Conservation (phyloP, 768 basidiomycete genomes). For the Pulveroboletus sp. region DNA sequence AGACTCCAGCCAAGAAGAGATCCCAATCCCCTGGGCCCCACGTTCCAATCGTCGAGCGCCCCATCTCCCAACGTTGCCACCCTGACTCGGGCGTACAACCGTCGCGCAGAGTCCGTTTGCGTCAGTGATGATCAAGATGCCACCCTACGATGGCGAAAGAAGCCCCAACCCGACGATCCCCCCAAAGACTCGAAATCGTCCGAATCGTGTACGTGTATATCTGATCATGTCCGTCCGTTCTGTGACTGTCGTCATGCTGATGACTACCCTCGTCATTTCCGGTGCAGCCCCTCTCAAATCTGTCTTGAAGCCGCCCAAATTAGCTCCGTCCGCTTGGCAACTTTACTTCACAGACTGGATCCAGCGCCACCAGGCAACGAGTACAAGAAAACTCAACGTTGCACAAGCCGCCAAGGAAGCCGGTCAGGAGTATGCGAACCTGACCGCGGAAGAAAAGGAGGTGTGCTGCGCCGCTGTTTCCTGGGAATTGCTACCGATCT, state of each 20-base stretch:
- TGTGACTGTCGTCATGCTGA: conserved; percentile 29
- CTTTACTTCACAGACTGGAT: conserved; percentile 96
- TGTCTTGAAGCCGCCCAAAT: conserved; percentile 78
- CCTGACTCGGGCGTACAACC: conserved; percentile 57
- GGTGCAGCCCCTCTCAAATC: conserved; percentile 66
- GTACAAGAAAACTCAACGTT: conserved; percentile 84
- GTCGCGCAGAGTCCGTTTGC: conserved; percentile 62
- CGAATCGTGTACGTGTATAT: conserved; percentile 44
- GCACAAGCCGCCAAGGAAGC: conserved; percentile 95
- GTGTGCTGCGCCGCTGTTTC: conserved; percentile 38
- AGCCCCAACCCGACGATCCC: conserved; percentile 28
- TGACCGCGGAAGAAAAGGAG: conserved; percentile 80
- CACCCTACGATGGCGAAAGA: conserved; percentile 64
- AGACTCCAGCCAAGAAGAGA: conserved; percentile 38
- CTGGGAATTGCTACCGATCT: conserved; percentile 21
- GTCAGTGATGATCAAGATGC: conserved; percentile 62
- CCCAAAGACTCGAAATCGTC: conserved; percentile 38
- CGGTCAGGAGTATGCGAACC: conserved; percentile 79
- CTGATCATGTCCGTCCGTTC: conserved; percentile 27
- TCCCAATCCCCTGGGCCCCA: conserved; percentile 41
- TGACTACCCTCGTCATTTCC: conserved; percentile 22
- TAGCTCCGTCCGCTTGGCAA: conserved; percentile 94
- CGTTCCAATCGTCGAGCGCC: conserved; percentile 71
- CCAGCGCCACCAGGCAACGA: conserved; percentile 74
- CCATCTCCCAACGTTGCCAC: conserved; percentile 50